phyloP scores from a whole-genome alignment of 768 basidiomycete genomes.

The Glaciozyma martinii region DNA sequence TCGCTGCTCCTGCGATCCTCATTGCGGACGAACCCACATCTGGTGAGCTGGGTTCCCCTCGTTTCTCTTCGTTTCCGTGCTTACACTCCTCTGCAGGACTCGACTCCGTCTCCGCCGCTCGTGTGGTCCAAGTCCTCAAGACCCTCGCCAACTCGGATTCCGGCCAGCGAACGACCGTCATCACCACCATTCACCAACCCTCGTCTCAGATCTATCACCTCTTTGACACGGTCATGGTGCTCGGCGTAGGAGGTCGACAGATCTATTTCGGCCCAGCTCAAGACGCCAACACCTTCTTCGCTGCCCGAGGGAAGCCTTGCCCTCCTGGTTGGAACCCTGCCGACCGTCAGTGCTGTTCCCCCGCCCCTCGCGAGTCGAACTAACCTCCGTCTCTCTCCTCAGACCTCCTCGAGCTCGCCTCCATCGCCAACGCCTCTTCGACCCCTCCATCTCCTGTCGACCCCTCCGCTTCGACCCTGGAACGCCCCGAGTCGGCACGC shows the following conservation, averaged over 20 bases:
- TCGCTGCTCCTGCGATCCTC: constrained; percentile 72
- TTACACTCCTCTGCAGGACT: constrained; percentile 58
- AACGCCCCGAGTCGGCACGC: neutral
- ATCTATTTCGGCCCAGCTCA: constrained; percentile 72
- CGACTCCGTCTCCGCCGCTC: constrained; percentile 77
- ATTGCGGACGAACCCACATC: constrained; percentile 73
- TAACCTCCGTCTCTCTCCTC: neutral
- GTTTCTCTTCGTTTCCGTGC: neutral
- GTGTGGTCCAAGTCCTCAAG: constrained; percentile 67
- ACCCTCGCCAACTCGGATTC: constrained; percentile 61
- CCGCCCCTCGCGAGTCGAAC: neutral
- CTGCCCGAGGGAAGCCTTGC: constrained; percentile 47
- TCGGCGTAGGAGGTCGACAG: constrained; percentile 60
- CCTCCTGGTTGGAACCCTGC: constrained; percentile 82
- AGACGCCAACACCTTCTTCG: constrained; percentile 57
- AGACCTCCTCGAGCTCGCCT: constrained; percentile 75
- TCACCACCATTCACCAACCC: constrained; percentile 45
- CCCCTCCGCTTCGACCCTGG: neutral
- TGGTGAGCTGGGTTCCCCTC: constrained; percentile 9
- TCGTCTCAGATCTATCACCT: constrained; percentile 44
- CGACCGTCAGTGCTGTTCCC: constrained; percentile 46
- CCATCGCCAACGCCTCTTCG: constrained; percentile 46
- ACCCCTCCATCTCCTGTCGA: neutral
- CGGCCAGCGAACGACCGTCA: constrained; percentile 55
- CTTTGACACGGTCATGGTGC: constrained; percentile 70